A percentile compares a stretch with the other conserved stretches of the same genome.
Evolutionary conservation across 1,139 yeast genomes (phyloP).

Genomic region (Geotrichum phurueaensis): DNA sequence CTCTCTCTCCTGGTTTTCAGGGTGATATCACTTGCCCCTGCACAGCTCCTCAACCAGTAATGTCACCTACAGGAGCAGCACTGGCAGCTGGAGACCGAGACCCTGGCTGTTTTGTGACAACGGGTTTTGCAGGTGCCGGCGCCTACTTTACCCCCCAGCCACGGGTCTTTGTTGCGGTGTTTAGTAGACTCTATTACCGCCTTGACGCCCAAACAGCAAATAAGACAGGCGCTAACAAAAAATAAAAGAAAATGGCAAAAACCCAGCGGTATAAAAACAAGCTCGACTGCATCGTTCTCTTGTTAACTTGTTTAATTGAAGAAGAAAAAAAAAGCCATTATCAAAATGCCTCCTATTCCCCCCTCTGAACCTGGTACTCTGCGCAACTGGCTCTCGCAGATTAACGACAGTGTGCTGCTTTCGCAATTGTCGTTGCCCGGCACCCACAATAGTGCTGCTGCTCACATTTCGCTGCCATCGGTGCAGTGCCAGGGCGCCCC

Average conservation of each 20-base stretch:
- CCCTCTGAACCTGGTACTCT: slow-evolving; percentile 8
- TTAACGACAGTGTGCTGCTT: slow-evolving; percentile 48
- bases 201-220: background rate
- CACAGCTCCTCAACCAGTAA: too few relatives aligned
- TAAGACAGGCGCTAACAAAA: background rate
- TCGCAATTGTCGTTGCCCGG: slow-evolving; percentile 66
- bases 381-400: slow-evolving; percentile 48
- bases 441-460: slow-evolving; percentile 67
- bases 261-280: background rate
- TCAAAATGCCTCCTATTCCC: slow-evolving; percentile 17
- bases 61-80: too few relatives aligned
- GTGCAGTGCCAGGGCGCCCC: slow-evolving; percentile 71
- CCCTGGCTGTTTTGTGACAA: too few relatives aligned
- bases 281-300: background rate
- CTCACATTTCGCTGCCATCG: slow-evolving; percentile 67
- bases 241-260: background rate
- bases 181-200: background rate
- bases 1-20: too few relatives aligned
- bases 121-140: too few relatives aligned
- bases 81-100: too few relatives aligned
- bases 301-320: too few relatives aligned
- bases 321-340: background rate
- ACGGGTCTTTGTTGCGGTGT: too few relatives aligned
- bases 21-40: too few relatives aligned
- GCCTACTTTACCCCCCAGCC: too few relatives aligned